phyloP scores from a whole-genome alignment of 2,329 filamentous ascomycete genomes.

The Arthrobotrys sinensis region DNA sequence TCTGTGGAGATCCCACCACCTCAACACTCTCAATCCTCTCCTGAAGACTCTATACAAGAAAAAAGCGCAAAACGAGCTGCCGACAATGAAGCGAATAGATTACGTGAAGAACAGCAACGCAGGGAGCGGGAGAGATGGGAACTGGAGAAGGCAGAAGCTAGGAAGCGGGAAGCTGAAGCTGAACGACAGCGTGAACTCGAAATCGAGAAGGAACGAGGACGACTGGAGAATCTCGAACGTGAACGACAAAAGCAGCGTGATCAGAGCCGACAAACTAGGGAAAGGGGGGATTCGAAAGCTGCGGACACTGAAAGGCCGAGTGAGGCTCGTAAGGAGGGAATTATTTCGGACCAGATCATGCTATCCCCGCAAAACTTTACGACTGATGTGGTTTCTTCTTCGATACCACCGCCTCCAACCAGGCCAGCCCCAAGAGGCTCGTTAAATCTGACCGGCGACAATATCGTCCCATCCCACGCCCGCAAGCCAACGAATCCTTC shows the following conservation, averaged over 20 bases:
- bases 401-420: slow-evolving; percentile 32
- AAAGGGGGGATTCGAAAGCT: slow-evolving; percentile 62
- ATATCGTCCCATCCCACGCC: slow-evolving; percentile 56
- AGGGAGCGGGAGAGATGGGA: slow-evolving; percentile 69
- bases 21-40: slow-evolving; percentile 40
- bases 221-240: slow-evolving; percentile 65
- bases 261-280: slow-evolving; percentile 69
- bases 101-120: slow-evolving; percentile 52
- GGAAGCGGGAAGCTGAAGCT: slow-evolving; percentile 74
- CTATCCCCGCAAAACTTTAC: slow-evolving; percentile 48
- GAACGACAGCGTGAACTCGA: slow-evolving; percentile 63
- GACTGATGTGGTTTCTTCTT: slow-evolving; percentile 26
- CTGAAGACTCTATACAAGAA: slow-evolving; percentile 44
- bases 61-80: slow-evolving; percentile 59
- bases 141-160: slow-evolving; percentile 77
- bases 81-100: slow-evolving; percentile 57
- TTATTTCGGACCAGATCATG: slow-evolving; percentile 51
- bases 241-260: slow-evolving; percentile 66
- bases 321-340: slow-evolving; percentile 35
- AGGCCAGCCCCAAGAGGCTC: slow-evolving; percentile 41
- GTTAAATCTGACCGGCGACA: slow-evolving; percentile 28
- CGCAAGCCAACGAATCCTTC: slow-evolving; percentile 60
- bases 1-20: slow-evolving; percentile 56
- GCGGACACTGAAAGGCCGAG: slow-evolving; percentile 58
- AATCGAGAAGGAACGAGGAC: slow-evolving; percentile 70